Evolutionary conservation across 176 grass and related monocot genomes (phyloP).

Genomic region (Areca catechu): DNA sequence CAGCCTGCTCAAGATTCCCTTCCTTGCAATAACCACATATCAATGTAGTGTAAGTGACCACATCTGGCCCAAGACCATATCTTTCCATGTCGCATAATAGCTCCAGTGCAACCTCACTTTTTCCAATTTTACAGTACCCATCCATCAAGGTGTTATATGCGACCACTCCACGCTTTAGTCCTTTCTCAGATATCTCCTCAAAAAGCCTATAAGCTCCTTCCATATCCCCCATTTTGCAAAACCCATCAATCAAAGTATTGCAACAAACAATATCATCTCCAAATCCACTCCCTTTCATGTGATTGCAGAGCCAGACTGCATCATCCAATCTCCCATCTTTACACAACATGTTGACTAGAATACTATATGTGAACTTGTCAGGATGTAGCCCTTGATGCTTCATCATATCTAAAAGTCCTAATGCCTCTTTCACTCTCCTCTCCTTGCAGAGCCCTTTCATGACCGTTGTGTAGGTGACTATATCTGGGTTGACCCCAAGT

Average conservation of each 20-base stretch:
- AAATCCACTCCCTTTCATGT: neutral
- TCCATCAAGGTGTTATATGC: slow-evolving; percentile 8
- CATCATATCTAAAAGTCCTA: slow-evolving; percentile 3
- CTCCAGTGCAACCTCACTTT: neutral
- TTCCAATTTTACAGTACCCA: slow-evolving; percentile 7
- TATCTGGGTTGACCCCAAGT: neutral
- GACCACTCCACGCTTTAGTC: neutral
- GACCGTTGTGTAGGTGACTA: neutral
- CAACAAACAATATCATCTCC: slow-evolving; percentile 3
- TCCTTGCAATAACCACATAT: neutral
- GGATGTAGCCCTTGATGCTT: neutral
- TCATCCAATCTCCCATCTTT: neutral
- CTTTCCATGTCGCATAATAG: neutral
- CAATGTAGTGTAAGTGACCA: slow-evolving; percentile 1
- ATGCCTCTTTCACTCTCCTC: neutral
- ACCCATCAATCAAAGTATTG: slow-evolving; percentile 9
- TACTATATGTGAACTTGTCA: slow-evolving; percentile 1
- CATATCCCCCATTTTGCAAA: slow-evolving; percentile 9
- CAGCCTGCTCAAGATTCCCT: slow-evolving; percentile 3
- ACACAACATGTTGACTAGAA: neutral
- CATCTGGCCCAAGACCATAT: neutral
- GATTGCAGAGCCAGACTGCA: neutral
- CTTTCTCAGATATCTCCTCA: slow-evolving; percentile 1
- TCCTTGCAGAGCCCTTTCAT: neutral
- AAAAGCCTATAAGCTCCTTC: neutral